Percentiles rank a stretch among this genome's conserved stretches.
phyloP scores from a whole-genome alignment of 768 basidiomycete genomes.

The Amanita inopinata region DNA sequence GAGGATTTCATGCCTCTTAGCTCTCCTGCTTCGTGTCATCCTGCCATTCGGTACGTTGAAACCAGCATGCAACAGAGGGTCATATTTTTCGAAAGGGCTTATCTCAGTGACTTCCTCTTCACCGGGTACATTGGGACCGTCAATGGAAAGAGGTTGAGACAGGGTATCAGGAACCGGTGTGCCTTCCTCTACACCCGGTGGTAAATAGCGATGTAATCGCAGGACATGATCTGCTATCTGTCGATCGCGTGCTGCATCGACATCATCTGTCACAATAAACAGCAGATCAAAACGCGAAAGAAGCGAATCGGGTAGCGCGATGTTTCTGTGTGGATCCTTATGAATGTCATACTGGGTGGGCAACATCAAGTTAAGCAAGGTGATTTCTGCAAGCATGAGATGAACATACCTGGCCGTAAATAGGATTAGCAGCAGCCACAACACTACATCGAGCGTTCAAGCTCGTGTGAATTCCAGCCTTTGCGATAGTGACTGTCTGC shows the following conservation, averaged over 20 bases:
- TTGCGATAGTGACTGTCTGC: slow-evolving; percentile 98
- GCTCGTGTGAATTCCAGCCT: slow-evolving; percentile 97
- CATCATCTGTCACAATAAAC: slow-evolving; percentile 97
- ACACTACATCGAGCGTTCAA: slow-evolving; percentile 97
- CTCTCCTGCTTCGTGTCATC: slow-evolving; percentile 43
- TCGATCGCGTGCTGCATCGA: slow-evolving; percentile 89
- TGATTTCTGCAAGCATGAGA: slow-evolving; percentile 4
- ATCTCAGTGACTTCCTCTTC: slow-evolving; percentile 56
- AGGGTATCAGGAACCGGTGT: slow-evolving; percentile 84
- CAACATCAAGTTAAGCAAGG: slow-evolving; percentile 11
- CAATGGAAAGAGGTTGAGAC: slow-evolving; percentile 80
- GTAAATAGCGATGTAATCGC: slow-evolving; percentile 92
- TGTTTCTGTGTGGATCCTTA: slow-evolving; percentile 98
- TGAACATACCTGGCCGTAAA: slow-evolving; percentile 78
- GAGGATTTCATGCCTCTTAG: slow-evolving; percentile 74
- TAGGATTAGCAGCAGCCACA: slow-evolving; percentile 96
- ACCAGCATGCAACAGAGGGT: slow-evolving; percentile 88
- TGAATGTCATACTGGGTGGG: slow-evolving; percentile 98
- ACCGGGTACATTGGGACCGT: slow-evolving; percentile 51
- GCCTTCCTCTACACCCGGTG: slow-evolving; percentile 95
- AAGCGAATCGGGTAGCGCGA: slow-evolving; percentile 94
- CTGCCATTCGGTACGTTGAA: slow-evolving; percentile 42
- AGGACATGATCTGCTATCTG: slow-evolving; percentile 96
- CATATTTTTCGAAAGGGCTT: slow-evolving; percentile 91
- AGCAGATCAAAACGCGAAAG: slow-evolving; percentile 97